Base-by-base conservation (phyloP, 2,329 filamentous ascomycete species). In the Fulvia fulva region DNA sequence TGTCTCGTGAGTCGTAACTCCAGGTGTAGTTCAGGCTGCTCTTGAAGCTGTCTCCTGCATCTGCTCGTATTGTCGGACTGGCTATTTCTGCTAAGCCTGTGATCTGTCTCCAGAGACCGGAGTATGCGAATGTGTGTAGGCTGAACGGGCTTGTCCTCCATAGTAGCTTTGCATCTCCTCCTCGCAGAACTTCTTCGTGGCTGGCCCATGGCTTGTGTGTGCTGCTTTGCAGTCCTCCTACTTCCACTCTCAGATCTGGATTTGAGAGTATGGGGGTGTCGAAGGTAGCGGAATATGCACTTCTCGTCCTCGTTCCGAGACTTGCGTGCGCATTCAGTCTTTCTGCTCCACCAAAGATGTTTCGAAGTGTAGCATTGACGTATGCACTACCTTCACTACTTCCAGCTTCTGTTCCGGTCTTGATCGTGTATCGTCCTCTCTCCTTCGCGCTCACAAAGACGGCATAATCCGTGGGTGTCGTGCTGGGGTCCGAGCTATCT, bases 351-450 rank as follows among this genome's bases (percentile, higher is more conserved):
- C 94, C 94, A 72, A 99, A 90, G 59, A 99, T 83, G 75, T 99
- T 99, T 66, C 94, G 87, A 80, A 91, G 87, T 53, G 93, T 81
- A 46, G 91, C 82, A 65, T 94, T 93, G 65, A 90, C 87, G 71
- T 96, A 97, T 3, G 92, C 93, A 7, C 92, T 96, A 34, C 93
- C 94, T 75, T 99, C 94, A 22, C 90, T 87, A 70, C 95, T 96
- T 62, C 94, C 94, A 47, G 96, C 82, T 71, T 97, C 93, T 8
- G 94, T 97, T 59, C 94, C 94, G 0, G 92, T 96, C 78, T 96
- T 96, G 69, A 97, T 83, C 59, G 91, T 86, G 70, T 97, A 85
- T 41, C 89, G 87, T 30, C 90, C 88, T 65, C 90, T 87, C 75
- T 99, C 93, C 60, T 83, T 81, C 22, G 89, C 88, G 54, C 85